Conservation (phyloP, 768 basidiomycete species). For the Boletus huronensis region DNA sequence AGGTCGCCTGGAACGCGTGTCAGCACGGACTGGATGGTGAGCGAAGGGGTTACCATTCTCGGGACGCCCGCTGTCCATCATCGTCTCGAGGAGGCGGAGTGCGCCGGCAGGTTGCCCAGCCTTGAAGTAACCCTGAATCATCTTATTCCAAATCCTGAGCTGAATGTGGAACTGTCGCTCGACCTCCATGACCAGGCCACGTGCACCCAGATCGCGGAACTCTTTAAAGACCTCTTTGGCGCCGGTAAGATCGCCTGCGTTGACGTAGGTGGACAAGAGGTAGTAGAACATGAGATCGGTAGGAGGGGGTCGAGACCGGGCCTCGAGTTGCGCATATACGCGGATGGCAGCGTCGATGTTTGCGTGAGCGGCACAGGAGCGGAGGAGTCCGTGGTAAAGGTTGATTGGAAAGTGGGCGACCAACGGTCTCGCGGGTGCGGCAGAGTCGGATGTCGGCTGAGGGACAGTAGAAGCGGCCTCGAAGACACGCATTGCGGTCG, state of each 20-base stretch:
- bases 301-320: conserved; percentile 29
- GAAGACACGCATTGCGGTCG: conserved; percentile 70
- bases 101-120: conserved; percentile 60
- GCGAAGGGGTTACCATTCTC: conserved; percentile 12
- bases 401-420: conserved; percentile 27
- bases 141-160: conserved; percentile 64
- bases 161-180: conserved; percentile 31
- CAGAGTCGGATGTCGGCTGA: conserved; percentile 8
- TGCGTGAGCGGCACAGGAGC: conserved; percentile 54
- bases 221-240: conserved; percentile 62
- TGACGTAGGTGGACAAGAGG: conserved; percentile 58
- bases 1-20: conserved; percentile 18
- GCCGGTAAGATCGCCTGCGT: conserved; percentile 44
- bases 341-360: conserved; percentile 59
- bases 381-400: conserved; percentile 55
- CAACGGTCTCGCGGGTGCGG: conserved; percentile 6
- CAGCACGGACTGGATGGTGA: not conserved
- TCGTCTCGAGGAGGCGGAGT: conserved; percentile 61
- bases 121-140: conserved; percentile 73
- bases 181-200: conserved; percentile 28
- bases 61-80: conserved; percentile 50
- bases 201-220: conserved; percentile 43
- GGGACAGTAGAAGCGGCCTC: conserved; percentile 45
- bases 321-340: conserved; percentile 62
- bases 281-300: conserved; percentile 43